Conservation (phyloP, 2,329 filamentous ascomycete species). For the Alternaria angustiovoidea region DNA sequence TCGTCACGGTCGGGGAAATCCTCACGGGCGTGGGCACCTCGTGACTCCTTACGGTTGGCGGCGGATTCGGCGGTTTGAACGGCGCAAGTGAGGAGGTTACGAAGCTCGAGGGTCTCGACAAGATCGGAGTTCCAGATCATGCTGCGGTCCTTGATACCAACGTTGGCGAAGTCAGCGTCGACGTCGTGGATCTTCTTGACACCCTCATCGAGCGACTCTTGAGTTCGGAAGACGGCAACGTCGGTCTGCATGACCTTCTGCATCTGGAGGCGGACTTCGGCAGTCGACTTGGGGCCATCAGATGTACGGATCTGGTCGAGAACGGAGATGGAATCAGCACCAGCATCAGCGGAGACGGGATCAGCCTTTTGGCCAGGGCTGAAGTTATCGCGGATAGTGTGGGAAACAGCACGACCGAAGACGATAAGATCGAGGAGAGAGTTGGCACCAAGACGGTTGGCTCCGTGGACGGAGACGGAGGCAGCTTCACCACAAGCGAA, state of each 20-base stretch:
- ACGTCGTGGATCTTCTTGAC: constrained; percentile 86
- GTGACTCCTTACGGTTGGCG: constrained; percentile 94
- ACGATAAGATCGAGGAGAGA: constrained; percentile 97
- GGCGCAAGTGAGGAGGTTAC: constrained; percentile 96
- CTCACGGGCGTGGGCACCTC: constrained; percentile 96
- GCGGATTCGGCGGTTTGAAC: constrained; percentile 91
- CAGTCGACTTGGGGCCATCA: constrained; percentile 84
- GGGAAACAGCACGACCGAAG: constrained; percentile 95
- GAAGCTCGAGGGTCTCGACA: constrained; percentile 92
- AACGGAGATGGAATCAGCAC: constrained; percentile 83
- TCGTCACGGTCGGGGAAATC: constrained; percentile 97
- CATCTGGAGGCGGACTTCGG: constrained; percentile 89
- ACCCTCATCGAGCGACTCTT: constrained; percentile 92
- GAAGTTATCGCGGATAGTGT: constrained; percentile 96
- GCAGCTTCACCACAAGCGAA: constrained; percentile 97
- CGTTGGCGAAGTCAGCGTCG: constrained; percentile 78
- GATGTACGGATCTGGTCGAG: constrained; percentile 87
- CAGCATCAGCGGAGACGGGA: constrained; percentile 83
- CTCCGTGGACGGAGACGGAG: constrained; percentile 97
- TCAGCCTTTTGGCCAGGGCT: constrained; percentile 81
- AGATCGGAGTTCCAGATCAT: constrained; percentile 99
- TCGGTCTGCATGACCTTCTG: constrained; percentile 99
- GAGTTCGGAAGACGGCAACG: constrained; percentile 94
- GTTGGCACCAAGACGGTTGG: constrained; percentile 97
- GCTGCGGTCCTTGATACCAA: constrained; percentile 96